Percentiles rank a stretch among this genome's conserved stretches.
Conservation (phyloP, 257 asterid genomes). For the Solanum lycopersicoides region DNA sequence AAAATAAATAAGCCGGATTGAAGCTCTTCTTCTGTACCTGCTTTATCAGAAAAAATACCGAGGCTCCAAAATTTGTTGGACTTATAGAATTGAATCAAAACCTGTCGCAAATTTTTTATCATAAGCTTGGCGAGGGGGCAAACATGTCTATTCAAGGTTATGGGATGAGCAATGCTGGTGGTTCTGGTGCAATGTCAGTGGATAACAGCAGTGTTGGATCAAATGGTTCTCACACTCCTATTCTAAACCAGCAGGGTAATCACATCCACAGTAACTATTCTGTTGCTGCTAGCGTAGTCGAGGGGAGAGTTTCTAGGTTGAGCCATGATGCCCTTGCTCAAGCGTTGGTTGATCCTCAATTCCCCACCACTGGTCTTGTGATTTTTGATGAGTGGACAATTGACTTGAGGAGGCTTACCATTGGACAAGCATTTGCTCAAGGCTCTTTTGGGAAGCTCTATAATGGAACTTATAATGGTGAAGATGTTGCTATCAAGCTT, state of each 20-base stretch:
- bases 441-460: conserved; percentile 96
- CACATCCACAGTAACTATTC: conserved; percentile 49
- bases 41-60: no score
- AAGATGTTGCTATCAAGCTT: conserved; percentile 93
- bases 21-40: no score
- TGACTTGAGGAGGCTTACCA: conserved; percentile 82
- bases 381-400: conserved; percentile 82
- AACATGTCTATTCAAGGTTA: conserved; percentile 77
- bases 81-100: no score
- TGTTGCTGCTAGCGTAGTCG: conserved; percentile 66
- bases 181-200: conserved; percentile 80
- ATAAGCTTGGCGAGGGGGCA: conserved; percentile 79
- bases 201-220: conserved; percentile 91
- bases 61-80: no score
- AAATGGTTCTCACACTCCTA: conserved; percentile 66
- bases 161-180: conserved; percentile 89
- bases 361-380: conserved; percentile 78
- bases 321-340: conserved; percentile 80
- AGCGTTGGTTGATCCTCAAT: conserved; percentile 77
- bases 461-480: conserved; percentile 79
- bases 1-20: no score
- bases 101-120: conserved; percentile 10
- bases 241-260: conserved; percentile 70
- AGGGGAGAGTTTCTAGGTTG: conserved; percentile 54
- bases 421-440: conserved; percentile 96